Evolutionary conservation across 2,329 filamentous ascomycete species (phyloP).

Genomic region (Penicillium griseofulvum): DNA sequence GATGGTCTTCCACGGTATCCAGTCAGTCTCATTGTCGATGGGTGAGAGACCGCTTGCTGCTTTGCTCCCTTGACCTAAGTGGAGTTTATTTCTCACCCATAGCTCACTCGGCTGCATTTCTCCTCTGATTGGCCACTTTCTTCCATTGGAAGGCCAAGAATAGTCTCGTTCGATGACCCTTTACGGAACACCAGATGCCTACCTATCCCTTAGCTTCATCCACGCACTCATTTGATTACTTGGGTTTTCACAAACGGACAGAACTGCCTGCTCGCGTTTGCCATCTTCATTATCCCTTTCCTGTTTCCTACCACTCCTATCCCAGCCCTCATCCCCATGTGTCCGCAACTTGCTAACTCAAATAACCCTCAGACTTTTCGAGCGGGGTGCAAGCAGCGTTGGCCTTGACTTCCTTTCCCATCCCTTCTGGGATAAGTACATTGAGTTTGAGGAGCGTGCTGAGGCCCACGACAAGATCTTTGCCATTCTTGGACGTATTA

Average conservation of each 20-base stretch:
- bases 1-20: conserved; percentile 56
- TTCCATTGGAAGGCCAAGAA: conserved; percentile 30
- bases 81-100: conserved; percentile 53
- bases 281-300: conserved; percentile 39
- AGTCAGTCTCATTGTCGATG: conserved; percentile 45
- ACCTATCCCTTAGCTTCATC: conserved; percentile 28
- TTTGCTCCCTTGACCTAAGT: conserved; percentile 45
- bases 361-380: conserved; percentile 68
- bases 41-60: conserved; percentile 69
- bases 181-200: conserved; percentile 32
- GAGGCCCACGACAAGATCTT: conserved; percentile 84
- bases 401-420: conserved; percentile 92
- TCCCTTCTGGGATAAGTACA: conserved; percentile 98
- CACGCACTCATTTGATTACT: conserved; percentile 38
- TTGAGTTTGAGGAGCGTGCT: conserved; percentile 91
- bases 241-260: conserved; percentile 38
- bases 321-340: conserved; percentile 26
- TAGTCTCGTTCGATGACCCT: conserved; percentile 32
- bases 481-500: conserved; percentile 74
- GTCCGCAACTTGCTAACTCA: conserved; percentile 40
- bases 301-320: conserved; percentile 28
- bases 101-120: conserved; percentile 50
- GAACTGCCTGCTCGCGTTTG: conserved; percentile 42
- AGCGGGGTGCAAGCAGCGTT: conserved; percentile 78
- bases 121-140: conserved; percentile 35